phyloP scores from a whole-genome alignment of 2,329 filamentous ascomycete species.

The Xylariaceae sp. region DNA sequence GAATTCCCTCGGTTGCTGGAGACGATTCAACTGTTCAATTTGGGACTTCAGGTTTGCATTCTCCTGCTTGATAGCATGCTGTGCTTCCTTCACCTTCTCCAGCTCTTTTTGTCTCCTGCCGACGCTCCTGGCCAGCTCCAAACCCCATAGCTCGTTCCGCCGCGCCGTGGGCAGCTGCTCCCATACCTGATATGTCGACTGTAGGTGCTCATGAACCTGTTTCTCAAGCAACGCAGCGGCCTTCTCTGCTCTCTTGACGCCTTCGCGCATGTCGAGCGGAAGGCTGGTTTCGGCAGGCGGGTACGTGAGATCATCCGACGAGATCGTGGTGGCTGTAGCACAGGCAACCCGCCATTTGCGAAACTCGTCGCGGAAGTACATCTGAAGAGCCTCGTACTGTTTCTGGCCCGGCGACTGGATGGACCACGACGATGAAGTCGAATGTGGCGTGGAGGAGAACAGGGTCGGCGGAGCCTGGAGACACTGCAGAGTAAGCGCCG shows the following conservation, averaged over 20 bases:
- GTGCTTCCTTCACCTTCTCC: slow-evolving; percentile 46
- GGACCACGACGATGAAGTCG: slow-evolving; percentile 75
- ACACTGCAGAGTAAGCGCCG: slow-evolving; percentile 74
- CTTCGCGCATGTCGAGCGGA: slow-evolving; percentile 42
- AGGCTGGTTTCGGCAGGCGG: slow-evolving; percentile 38
- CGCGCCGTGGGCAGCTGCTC: slow-evolving; percentile 53
- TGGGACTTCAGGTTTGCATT: slow-evolving; percentile 52
- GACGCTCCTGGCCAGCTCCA: slow-evolving; percentile 57
- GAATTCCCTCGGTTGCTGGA: slow-evolving; percentile 57
- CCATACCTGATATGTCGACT: slow-evolving; percentile 76
- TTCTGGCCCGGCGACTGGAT: slow-evolving; percentile 67
- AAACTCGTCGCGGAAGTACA: slow-evolving; percentile 63
- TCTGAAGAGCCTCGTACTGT: slow-evolving; percentile 66
- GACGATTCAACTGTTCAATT: slow-evolving; percentile 52
- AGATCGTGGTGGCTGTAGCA: slow-evolving; percentile 44
- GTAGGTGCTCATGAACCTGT: slow-evolving; percentile 67
- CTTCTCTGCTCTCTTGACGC: slow-evolving; percentile 45
- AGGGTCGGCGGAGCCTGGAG: slow-evolving; percentile 71
- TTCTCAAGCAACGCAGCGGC: slow-evolving; percentile 58
- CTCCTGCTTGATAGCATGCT: slow-evolving; percentile 51
- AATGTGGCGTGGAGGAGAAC: slow-evolving; percentile 73
- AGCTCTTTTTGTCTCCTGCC: slow-evolving; percentile 52
- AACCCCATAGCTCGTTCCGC: slow-evolving; percentile 54
- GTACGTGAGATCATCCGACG: slow-evolving; percentile 48
- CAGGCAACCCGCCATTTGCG: slow-evolving; percentile 56